Evolutionary conservation across 345 rosid genomes (phyloP).

Genomic region (Citrus unshiu): DNA sequence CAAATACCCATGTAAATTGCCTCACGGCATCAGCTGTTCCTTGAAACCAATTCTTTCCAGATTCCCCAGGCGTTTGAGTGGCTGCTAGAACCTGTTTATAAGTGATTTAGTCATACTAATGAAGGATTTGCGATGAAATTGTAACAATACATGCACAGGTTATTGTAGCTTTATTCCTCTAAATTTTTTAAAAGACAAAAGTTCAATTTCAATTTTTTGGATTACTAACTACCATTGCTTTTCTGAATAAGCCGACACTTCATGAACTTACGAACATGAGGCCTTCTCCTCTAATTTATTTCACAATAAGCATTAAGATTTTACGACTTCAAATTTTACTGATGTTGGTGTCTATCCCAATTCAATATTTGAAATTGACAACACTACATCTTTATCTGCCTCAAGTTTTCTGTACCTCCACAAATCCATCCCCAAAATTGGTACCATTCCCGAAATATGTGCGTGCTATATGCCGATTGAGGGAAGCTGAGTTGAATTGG

Average conservation of each 20-base stretch:
- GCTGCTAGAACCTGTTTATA: conserved; percentile 83
- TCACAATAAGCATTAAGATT: background rate
- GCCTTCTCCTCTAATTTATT: background rate
- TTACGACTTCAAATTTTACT: background rate
- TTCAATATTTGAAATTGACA: background rate
- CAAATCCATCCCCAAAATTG: conserved; percentile 94
- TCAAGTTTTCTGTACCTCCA: conserved; percentile 57
- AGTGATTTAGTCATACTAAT: background rate
- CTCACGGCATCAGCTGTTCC: conserved; percentile 99
- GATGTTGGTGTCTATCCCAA: background rate
- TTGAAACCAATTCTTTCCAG: conserved; percentile 91
- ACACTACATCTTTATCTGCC: background rate
- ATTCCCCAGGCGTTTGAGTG: conserved; percentile 93
- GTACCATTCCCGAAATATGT: conserved; percentile 90
- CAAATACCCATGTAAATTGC: conserved; percentile 92
- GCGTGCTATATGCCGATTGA: conserved; percentile 85
- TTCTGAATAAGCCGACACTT: background rate
- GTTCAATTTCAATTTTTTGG: background rate
- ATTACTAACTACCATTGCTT: background rate
- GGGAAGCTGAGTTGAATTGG: conserved; percentile 95
- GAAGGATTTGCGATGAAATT: background rate
- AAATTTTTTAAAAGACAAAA: background rate
- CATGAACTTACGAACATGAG: background rate
- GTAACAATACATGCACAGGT: background rate
- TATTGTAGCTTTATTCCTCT: background rate